Evolutionary conservation across 2,329 filamentous ascomycete species (phyloP), one percentile per base, ranked within the genome.

Genomic region (Pseudogymnoascus sp.): DNA sequence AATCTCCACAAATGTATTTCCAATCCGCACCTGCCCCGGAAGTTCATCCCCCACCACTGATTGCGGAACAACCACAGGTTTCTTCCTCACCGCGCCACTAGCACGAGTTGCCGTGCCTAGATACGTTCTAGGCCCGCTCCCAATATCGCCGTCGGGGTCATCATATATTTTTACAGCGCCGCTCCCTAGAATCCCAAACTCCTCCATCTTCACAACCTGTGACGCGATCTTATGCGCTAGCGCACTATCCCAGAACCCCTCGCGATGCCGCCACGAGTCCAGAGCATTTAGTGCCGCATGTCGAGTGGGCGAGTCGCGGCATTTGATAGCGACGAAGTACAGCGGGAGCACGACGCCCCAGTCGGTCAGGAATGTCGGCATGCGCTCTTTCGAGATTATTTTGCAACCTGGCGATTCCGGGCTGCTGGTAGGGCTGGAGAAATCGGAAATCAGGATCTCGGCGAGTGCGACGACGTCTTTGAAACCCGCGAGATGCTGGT

Each of bases 191-290:
- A 57, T 62, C 7, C 47, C 47, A 17, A 17, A n/a, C 57, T 44
- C 44, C 15, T 44, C 42, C 42, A 60, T 33, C 42, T 19, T 59
- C 15, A 59, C 38, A 19, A 57, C 3, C n/a, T 57, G 47, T 9
- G 47, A 57, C n/a, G 47, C 47, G 4, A 57, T 57, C 15, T 13
- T 57, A 31, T 57, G 47, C 53, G 26, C 60, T 4, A 62, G 8
- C 23, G 42, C 42, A n/a, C 42, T 62, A 62, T 62, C 60, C 60
- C 60, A 62, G n/a, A 62, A 44, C 7, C 60, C 60, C 23, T 62
- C 60, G 6, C 60, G 38, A 31, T 47, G 38, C 15, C 42, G 35
- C 38, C 33, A 40, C 13, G 36, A 31, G 9, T 42, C 17, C 6
- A 62, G 21, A 1, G 31, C 38, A 17, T 42, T 47, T 4, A 62